Conservation (phyloP, 345 rosid genomes). For the Pistacia atlantica region DNA sequence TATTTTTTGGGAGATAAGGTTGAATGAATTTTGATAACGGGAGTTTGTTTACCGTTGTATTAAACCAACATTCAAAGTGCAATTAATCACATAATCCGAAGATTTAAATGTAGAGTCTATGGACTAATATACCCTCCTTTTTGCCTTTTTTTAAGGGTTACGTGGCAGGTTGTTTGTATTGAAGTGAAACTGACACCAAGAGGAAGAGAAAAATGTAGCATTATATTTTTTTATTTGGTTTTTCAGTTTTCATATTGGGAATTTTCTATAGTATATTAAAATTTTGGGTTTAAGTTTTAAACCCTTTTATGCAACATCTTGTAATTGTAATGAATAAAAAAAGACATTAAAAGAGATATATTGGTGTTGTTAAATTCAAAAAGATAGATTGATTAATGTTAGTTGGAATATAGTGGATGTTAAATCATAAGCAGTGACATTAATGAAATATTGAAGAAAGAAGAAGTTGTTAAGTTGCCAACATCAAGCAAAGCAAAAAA, state of each 20-base stretch:
- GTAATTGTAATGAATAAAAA: too few relatives aligned
- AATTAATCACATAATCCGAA: slow-evolving; percentile 25
- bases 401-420: background rate
- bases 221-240: background rate
- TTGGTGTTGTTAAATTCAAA: too few relatives aligned
- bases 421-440: background rate
- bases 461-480: slow-evolving; percentile 7
- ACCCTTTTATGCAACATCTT: background rate
- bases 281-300: too few relatives aligned
- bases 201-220: background rate
- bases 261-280: too few relatives aligned
- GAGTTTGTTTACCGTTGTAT: slow-evolving; percentile 14
- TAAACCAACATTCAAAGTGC: slow-evolving; percentile 11
- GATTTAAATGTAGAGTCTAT: slow-evolving; percentile 1
- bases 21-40: slow-evolving; percentile 14
- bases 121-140: slow-evolving; percentile 16
- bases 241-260: too few relatives aligned
- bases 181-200: background rate
- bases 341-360: too few relatives aligned
- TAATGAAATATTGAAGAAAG: background rate
- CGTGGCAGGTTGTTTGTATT: slow-evolving; percentile 17
- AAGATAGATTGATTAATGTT: background rate
- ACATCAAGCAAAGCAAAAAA: slow-evolving; percentile 2
- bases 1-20: background rate
- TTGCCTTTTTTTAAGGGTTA: background rate